These are phyloP conservation scores for Podosphaera fusca DNA, from an alignment of 2,329 filamentous ascomycete genomes.

Conservation along the genomic window DNA sequence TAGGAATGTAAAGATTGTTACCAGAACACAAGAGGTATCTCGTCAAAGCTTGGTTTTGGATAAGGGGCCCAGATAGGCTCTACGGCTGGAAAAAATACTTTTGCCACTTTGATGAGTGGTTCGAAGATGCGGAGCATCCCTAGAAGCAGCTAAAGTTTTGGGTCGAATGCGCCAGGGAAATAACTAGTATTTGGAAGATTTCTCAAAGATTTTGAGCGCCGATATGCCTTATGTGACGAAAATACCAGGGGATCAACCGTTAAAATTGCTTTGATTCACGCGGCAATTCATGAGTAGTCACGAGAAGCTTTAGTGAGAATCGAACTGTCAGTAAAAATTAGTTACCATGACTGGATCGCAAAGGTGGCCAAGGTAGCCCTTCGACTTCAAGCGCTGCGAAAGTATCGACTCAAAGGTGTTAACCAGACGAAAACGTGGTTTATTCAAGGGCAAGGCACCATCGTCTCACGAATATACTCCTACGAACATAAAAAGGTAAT, in stretches of 20 bases:
- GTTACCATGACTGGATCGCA: neutral
- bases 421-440: neutral
- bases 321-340: neutral
- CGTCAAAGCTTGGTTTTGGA: neutral
- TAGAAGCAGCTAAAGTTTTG: neutral
- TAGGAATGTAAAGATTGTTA: neutral
- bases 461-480: too few species aligned
- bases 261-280: neutral
- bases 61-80: neutral
- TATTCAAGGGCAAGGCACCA: too few species aligned
- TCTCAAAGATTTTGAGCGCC: too few species aligned
- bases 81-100: neutral
- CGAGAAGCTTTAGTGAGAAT: neutral
- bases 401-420: neutral
- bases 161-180: too few species aligned
- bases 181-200: too few species aligned
- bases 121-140: neutral
- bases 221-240: too few species aligned
- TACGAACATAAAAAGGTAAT: too few species aligned
- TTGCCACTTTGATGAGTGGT: neutral
- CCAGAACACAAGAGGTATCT: neutral
- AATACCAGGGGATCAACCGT: neutral
- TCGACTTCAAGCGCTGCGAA: neutral
- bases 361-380: neutral
- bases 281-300: neutral